Conservation (phyloP, 2,329 filamentous ascomycete genomes). For the Fusarium kyushuense region DNA sequence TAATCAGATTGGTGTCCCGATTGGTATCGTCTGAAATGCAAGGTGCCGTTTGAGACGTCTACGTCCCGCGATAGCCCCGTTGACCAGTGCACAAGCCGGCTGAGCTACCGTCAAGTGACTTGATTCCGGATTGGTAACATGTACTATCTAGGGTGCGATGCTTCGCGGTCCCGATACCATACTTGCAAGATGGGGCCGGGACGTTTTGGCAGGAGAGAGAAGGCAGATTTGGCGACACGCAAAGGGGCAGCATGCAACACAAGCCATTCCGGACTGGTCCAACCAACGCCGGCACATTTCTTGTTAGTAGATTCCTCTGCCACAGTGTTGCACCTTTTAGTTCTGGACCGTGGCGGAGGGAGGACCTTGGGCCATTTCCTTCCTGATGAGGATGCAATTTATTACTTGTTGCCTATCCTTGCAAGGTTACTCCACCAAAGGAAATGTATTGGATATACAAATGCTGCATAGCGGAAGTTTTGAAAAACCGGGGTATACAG, state of each 20-base stretch:
- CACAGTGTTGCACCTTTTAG: conserved; percentile 35
- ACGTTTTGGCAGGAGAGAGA: conserved; percentile 24
- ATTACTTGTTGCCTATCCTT: conserved; percentile 21
- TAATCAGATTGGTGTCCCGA: conserved; percentile 38
- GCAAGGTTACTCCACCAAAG: conserved; percentile 28
- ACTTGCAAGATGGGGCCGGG: conserved; percentile 42
- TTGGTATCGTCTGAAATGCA: conserved; percentile 48
- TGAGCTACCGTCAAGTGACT: conserved; percentile 44
- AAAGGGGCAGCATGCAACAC: conserved; percentile 34
- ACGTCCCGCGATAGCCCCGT: conserved; percentile 45
- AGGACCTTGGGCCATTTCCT: conserved; percentile 22
- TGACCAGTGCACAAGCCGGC: conserved; percentile 43
- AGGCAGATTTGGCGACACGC: conserved; percentile 41
- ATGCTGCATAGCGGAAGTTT: conserved; percentile 28
- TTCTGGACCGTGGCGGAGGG: conserved; percentile 27
- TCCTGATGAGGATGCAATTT: conserved; percentile 20
- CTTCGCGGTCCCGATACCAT: conserved; percentile 37
- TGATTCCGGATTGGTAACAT: conserved; percentile 43
- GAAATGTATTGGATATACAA: conserved; percentile 24
- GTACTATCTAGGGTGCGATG: conserved; percentile 43
- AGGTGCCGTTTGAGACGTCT: conserved; percentile 49
- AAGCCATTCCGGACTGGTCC: conserved; percentile 29
- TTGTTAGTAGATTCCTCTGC: conserved; percentile 21
- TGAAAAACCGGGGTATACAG: conserved; percentile 23
- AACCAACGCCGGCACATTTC: conserved; percentile 38